Conservation (phyloP, 164 flowering plant species). For the Liriodendron chinense region DNA sequence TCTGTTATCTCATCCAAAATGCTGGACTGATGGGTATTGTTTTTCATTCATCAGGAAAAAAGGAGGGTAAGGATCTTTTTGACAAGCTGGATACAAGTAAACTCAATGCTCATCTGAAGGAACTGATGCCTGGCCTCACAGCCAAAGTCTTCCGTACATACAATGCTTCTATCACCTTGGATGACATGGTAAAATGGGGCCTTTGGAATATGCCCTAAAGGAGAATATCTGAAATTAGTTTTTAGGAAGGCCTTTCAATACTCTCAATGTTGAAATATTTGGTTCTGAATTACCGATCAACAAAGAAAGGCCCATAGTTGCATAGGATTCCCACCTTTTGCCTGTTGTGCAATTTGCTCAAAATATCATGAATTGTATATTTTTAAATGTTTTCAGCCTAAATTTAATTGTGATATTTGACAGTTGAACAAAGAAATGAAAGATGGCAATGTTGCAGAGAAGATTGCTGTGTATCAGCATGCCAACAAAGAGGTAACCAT, state of each 20-base stretch:
- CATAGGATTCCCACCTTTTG: too few species aligned
- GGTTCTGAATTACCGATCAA: too few species aligned
- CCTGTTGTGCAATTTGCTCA: not conserved
- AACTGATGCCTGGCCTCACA: conserved; percentile 97
- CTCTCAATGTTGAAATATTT: too few species aligned
- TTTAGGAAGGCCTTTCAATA: not conserved
- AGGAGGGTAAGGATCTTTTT: conserved; percentile 74
- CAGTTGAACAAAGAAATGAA: conserved; percentile 67
- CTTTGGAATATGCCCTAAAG: not conserved
- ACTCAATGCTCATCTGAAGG: conserved; percentile 95
- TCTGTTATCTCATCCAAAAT: not conserved
- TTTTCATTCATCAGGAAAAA: conserved; percentile 55
- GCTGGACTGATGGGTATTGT: not conserved
- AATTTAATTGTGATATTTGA: conserved; percentile 14
- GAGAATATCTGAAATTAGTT: not conserved
- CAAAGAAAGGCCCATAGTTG: too few species aligned
- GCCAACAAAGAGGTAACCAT: conserved; percentile 88
- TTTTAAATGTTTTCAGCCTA: not conserved
- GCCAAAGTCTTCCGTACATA: conserved; percentile 99
- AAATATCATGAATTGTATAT: not conserved
- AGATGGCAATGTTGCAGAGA: conserved; percentile 68
- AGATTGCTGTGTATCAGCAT: conserved; percentile 59
- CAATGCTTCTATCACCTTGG: conserved; percentile 97
- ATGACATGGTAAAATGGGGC: conserved; percentile 60
- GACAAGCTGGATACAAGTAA: conserved; percentile 86